Percentiles rank a stretch among this genome's conserved stretches.
Conservation (phyloP, 169 alveolate genomes). For the Amoebophrya sp. region DNA sequence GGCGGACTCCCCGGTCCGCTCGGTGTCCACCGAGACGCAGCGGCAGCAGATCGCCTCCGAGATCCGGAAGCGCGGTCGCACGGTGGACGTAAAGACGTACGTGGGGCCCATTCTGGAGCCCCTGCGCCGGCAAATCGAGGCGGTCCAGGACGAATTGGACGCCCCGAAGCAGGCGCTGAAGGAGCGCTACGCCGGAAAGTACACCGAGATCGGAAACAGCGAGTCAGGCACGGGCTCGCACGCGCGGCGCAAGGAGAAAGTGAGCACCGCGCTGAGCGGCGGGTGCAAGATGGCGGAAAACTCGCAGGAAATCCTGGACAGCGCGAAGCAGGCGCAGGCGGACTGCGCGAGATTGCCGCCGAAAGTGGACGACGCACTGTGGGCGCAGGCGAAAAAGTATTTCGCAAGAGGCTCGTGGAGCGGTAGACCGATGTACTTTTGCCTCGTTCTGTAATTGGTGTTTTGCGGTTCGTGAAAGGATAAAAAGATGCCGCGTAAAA, state of each 20-base stretch:
- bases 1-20: too few species aligned
- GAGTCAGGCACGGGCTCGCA: not conserved
- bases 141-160: not conserved
- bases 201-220: not conserved
- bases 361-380: not conserved
- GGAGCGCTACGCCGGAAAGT: not conserved
- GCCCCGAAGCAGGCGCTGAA: not conserved
- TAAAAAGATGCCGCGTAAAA: too few species aligned
- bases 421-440: not conserved
- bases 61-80: too few species aligned
- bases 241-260: not conserved
- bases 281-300: not conserved
- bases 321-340: not conserved
- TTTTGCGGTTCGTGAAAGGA: too few species aligned
- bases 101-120: not conserved
- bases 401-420: not conserved
- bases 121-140: not conserved
- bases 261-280: not conserved
- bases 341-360: not conserved
- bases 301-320: not conserved
- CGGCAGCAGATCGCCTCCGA: too few species aligned
- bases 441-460: too few species aligned
- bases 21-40: too few species aligned
- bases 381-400: not conserved
- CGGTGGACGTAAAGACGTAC: too few species aligned